These are phyloP conservation scores for Podospora pseudocomata DNA, from an alignment of 495 filamentous ascomycete genomes.

Conservation along the genomic window DNA sequence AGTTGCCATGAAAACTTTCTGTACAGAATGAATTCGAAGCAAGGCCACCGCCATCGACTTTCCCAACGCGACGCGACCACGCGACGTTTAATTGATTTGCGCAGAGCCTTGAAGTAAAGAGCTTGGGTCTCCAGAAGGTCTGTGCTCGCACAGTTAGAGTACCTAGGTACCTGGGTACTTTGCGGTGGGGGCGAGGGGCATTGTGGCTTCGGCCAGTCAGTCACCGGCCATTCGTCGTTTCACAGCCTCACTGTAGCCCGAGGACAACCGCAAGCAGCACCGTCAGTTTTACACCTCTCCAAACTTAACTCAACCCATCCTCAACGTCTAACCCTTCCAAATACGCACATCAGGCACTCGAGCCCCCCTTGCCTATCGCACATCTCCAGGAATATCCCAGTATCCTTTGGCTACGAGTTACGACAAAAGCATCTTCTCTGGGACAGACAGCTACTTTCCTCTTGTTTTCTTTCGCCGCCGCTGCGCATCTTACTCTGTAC, in stretches of 20 bases:
- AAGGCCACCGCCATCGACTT: background rate
- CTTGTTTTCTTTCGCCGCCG: background rate
- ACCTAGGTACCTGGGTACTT: background rate
- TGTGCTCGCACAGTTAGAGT: background rate
- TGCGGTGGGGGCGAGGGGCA: background rate
- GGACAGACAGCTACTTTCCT: background rate
- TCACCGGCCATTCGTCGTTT: constrained; percentile 5
- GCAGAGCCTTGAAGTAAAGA: background rate
- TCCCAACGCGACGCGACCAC: constrained; percentile 17
- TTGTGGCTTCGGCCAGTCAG: constrained; percentile 12
- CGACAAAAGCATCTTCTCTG: background rate
- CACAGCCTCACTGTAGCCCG: background rate
- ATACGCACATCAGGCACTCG: background rate
- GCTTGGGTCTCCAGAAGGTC: background rate
- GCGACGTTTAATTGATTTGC: constrained; percentile 27
- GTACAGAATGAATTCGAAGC: background rate
- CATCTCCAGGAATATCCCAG: background rate
- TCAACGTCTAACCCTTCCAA: background rate
- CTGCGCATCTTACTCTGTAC: background rate
- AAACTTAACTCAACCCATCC: background rate
- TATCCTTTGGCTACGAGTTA: background rate
- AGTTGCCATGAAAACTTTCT: background rate
- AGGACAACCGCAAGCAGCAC: background rate
- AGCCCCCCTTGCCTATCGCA: background rate
- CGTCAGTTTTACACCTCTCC: background rate